Conservation (phyloP, 1,284 basidiomycete species). For the Rhodotorula sp. region DNA sequence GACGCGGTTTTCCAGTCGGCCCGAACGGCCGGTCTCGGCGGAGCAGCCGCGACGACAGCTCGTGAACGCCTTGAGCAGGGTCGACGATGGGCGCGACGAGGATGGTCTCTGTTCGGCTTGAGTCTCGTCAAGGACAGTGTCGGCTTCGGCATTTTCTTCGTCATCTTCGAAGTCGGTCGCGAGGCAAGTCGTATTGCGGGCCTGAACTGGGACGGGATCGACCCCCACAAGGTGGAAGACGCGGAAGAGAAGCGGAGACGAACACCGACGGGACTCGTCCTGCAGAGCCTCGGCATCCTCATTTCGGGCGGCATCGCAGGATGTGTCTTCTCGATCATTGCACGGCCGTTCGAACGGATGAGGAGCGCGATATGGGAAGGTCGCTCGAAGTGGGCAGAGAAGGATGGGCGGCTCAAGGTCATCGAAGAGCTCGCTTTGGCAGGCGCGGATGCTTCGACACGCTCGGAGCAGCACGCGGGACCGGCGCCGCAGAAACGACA, state of each 20-base stretch:
- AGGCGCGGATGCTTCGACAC: background rate
- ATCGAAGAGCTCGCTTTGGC: constrained; percentile 17
- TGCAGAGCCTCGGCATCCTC: constrained; percentile 45
- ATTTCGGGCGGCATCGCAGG: constrained; percentile 43
- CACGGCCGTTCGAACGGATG: constrained; percentile 48
- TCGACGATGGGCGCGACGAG: constrained; percentile 39
- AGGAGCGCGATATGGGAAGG: constrained; percentile 48
- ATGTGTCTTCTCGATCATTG: constrained; percentile 42
- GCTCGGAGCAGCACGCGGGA: background rate
- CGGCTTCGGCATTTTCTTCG: constrained; percentile 48
- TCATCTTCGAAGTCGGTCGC: constrained; percentile 49
- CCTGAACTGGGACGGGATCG: constrained; percentile 13
- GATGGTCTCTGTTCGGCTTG: constrained; percentile 47
- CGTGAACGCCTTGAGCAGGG: constrained; percentile 39
- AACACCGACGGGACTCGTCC: constrained; percentile 10
- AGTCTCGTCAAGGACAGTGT: constrained; percentile 48
- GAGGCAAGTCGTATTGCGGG: constrained; percentile 45
- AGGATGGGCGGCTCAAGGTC: constrained; percentile 32
- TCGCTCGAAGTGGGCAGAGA: constrained; percentile 44
- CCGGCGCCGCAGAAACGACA: background rate
- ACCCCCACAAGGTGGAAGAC: background rate
- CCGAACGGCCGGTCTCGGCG: background rate
- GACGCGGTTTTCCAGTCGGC: constrained; percentile 26
- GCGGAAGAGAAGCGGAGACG: constrained; percentile 15
- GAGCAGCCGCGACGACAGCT: constrained; percentile 26